A percentile compares a stretch with the other conserved stretches of the same genome.
Evolutionary conservation across 2,329 filamentous ascomycete genomes (phyloP).

Genomic region (Amesomyces nigricolor): DNA sequence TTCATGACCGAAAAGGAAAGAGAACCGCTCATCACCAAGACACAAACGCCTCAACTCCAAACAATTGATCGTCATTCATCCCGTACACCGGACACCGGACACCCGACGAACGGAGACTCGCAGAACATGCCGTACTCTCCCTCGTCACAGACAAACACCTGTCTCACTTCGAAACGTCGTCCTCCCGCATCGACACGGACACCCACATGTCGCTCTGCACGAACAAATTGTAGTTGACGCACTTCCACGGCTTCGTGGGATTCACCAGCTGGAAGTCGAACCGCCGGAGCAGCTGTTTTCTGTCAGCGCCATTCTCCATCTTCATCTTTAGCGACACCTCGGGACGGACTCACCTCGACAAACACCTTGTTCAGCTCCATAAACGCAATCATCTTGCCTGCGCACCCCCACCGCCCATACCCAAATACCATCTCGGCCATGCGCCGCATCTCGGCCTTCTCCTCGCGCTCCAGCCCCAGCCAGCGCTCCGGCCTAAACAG

Average conservation of each 20-base stretch:
- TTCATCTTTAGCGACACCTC: too few relatives aligned
- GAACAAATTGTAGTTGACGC: constrained; percentile 27
- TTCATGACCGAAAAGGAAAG: not conserved
- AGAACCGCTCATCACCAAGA: not conserved
- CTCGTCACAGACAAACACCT: too few relatives aligned
- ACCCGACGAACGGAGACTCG: too few relatives aligned
- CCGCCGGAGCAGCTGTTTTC: constrained; percentile 19
- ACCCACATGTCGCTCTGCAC: constrained; percentile 31
- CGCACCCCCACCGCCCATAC: constrained; percentile 35
- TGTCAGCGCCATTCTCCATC: not conserved
- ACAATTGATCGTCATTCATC: too few relatives aligned
- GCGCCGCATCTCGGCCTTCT: constrained; percentile 20
- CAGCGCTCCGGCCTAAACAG: constrained; percentile 44
- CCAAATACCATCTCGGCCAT: constrained; percentile 36
- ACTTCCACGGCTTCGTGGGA: constrained; percentile 26
- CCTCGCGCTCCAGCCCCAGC: constrained; percentile 31
- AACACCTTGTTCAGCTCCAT: constrained; percentile 41
- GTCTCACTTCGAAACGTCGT: not conserved
- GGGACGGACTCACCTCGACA: constrained; percentile 33
- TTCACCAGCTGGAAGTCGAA: constrained; percentile 32
- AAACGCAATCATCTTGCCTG: constrained; percentile 39
- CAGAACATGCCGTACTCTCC: too few relatives aligned
- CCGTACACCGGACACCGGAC: too few relatives aligned
- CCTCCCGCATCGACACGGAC: constrained; percentile 22
- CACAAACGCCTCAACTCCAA: not conserved